Evolutionary conservation across 768 basidiomycete species (phyloP), one percentile per base, ranked within the genome.

Genomic region (Amanita pallidorosea): DNA sequence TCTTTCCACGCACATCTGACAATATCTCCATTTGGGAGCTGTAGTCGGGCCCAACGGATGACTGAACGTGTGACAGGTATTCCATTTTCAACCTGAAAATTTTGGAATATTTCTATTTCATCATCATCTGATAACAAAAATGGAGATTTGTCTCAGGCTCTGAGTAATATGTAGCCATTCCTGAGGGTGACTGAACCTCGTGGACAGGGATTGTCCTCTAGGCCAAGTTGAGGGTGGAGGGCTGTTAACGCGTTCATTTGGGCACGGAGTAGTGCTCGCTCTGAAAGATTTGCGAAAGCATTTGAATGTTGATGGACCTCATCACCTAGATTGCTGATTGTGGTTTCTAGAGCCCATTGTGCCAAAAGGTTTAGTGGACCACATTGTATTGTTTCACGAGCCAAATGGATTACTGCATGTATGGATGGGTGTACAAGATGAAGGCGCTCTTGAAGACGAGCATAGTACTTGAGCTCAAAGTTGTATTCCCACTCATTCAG

Each of bases 381-480:
- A 3, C 55, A 49, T 3, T 57, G 56, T 8, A 51, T 20, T 2
- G 52, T 56, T 44, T 69, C 60, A 1, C 51, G 25, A 5, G 53
- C 58, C 7, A 65, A 27, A 51, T 71, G 69, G 2, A 47, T 11
- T 4, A 60, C 29, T 6, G 56, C 52, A 43, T 71, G 70, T 2
- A 70, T 53, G 34, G 53, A 53, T 0, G 61, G 67, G 1, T 56
- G 42, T 9, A 64, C 41, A 45, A 71, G 64, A 41, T 71, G 68
- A 5, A 71, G 13, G 0, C 56, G 58, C 23, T 65, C 57, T 1
- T 46, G 40, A 51, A 22, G n/a, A 0, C 54, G 57, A 11, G 64
- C 58, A 47, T 59, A 60, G 43, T 69, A 70, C 0, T 67, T 13
- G 0, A n/a, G n/a, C 40, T 70, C 63, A 22, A 62, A 70, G 1